These are phyloP conservation scores for Ramaria rubella DNA, from an alignment of 768 basidiomycete species.

Conservation along the genomic window DNA sequence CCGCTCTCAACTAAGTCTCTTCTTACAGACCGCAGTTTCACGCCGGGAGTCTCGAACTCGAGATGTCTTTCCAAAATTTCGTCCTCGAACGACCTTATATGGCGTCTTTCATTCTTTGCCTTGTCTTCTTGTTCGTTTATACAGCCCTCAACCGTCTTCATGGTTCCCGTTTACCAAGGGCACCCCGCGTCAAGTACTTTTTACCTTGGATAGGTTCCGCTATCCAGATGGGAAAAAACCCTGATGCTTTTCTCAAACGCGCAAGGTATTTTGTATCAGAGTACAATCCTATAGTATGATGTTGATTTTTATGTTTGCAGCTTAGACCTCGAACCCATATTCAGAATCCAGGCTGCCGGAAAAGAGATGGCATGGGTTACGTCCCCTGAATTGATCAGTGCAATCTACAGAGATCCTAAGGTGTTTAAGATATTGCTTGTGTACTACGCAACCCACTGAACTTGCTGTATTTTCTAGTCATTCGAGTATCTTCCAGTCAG, in stretches of 20 bases:
- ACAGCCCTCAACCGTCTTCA: too few relatives aligned
- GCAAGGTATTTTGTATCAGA: slow-evolving; percentile 15
- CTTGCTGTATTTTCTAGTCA: slow-evolving; percentile 13
- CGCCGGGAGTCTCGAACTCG: too few relatives aligned
- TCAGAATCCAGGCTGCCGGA: slow-evolving; percentile 16
- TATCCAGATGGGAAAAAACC: slow-evolving; percentile 15
- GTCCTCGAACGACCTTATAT: too few relatives aligned
- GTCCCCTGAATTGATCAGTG: slow-evolving; percentile 16
- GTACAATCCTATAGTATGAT: background rate
- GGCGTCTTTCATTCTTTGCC: too few relatives aligned
- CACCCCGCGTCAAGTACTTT: too few relatives aligned
- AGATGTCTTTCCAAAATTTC: too few relatives aligned
- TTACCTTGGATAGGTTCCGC: too few relatives aligned
- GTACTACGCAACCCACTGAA: background rate
- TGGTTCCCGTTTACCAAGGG: too few relatives aligned
- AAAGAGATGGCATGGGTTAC: slow-evolving; percentile 19
- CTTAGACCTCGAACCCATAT: slow-evolving; percentile 16
- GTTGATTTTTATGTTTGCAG: background rate
- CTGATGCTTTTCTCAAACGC: slow-evolving; percentile 16
- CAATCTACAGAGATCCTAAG: slow-evolving; percentile 16
- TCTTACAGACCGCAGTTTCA: too few relatives aligned
- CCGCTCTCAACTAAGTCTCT: too few relatives aligned
- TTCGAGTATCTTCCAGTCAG: slow-evolving; percentile 15
- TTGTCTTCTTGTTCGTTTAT: too few relatives aligned
- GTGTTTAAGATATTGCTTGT: background rate